These are phyloP conservation scores for Colletotrichum coccodes DNA, from an alignment of 2,329 filamentous ascomycete genomes.

Conservation along the genomic window DNA sequence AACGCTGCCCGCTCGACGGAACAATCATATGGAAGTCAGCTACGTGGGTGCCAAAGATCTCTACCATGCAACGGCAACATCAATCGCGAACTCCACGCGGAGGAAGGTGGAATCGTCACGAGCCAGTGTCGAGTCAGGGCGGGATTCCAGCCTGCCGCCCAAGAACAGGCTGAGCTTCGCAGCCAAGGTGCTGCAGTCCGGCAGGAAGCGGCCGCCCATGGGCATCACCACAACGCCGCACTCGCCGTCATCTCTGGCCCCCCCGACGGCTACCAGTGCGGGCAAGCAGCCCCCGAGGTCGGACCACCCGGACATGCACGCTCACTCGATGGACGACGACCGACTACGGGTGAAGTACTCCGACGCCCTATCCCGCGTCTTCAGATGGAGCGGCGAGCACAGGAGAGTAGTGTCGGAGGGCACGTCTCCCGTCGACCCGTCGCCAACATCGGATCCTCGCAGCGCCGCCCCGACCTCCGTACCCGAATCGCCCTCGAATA, in stretches of 20 bases:
- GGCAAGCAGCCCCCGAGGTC: neutral
- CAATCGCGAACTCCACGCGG: conserved; percentile 33
- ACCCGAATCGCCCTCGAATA: conserved; percentile 1
- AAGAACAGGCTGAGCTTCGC: conserved; percentile 30
- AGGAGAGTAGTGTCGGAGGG: conserved; percentile 17
- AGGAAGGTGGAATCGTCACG: neutral
- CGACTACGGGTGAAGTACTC: conserved; percentile 28
- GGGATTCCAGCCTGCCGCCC: neutral
- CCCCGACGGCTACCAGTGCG: neutral
- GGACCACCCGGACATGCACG: conserved; percentile 4
- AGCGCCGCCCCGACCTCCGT: neutral
- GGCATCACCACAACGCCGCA: conserved; percentile 19
- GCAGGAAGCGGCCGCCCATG: conserved; percentile 28
- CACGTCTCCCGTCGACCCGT: neutral
- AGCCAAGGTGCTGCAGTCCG: conserved; percentile 26
- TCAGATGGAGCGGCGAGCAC: conserved; percentile 30
- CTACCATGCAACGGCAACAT: conserved; percentile 38
- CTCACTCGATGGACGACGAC: conserved; percentile 26
- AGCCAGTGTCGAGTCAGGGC: conserved; percentile 3
- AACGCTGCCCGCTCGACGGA: conserved; percentile 29
- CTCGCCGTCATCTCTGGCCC: neutral
- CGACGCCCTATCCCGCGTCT: conserved; percentile 28
- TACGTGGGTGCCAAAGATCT: conserved; percentile 35
- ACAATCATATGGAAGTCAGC: conserved; percentile 33
- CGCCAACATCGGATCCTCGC: conserved; percentile 1